A percentile compares a stretch with the other conserved stretches of the same genome.
phyloP scores from a whole-genome alignment of 345 rosid genomes.

The Microthlaspi erraticum region DNA sequence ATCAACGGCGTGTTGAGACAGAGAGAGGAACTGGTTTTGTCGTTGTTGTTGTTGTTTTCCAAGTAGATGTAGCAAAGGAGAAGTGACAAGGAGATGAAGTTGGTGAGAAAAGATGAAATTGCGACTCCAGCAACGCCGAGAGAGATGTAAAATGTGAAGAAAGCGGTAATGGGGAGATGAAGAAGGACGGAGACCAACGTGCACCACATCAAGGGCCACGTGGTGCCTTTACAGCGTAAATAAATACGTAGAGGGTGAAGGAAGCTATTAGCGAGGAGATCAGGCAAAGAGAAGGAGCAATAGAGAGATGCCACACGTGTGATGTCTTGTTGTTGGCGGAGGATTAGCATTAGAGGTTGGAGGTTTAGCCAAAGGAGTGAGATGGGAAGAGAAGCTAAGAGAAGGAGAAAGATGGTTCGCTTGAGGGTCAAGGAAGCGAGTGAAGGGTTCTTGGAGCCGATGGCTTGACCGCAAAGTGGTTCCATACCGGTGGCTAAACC shows the following conservation, averaged over 20 bases:
- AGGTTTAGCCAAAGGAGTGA: constrained; percentile 71
- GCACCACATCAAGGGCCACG: constrained; percentile 93
- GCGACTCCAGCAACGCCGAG: constrained; percentile 84
- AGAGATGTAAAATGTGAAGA: constrained; percentile 57
- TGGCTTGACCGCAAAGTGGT: constrained; percentile 84
- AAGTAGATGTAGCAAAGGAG: constrained; percentile 59
- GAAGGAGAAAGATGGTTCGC: constrained; percentile 69
- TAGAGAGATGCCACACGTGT: constrained; percentile 67
- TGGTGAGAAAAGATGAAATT: constrained; percentile 62
- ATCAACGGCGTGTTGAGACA: constrained; percentile 38
- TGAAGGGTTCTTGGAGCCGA: constrained; percentile 67
- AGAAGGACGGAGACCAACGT: constrained; percentile 58
- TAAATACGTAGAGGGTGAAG: constrained; percentile 87
- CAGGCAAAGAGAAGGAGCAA: constrained; percentile 72
- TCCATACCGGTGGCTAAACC: constrained; percentile 96
- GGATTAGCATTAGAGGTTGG: constrained; percentile 66
- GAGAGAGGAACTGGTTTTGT: constrained; percentile 14
- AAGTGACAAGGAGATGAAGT: constrained; percentile 64
- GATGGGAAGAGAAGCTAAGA: constrained; percentile 68
- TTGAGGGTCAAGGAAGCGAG: constrained; percentile 58
- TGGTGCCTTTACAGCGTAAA: constrained; percentile 78
- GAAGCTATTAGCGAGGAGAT: constrained; percentile 74
- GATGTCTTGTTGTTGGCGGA: constrained; percentile 70
- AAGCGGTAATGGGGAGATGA: constrained; percentile 63
- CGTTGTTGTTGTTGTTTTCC: constrained; percentile 15